A percentile compares a stretch with the other conserved stretches of the same genome.
These are phyloP conservation scores for Thuidium tamariscinum DNA, from an alignment of 225 moss, liverwort and hornwort genomes.

Conservation along the genomic window DNA sequence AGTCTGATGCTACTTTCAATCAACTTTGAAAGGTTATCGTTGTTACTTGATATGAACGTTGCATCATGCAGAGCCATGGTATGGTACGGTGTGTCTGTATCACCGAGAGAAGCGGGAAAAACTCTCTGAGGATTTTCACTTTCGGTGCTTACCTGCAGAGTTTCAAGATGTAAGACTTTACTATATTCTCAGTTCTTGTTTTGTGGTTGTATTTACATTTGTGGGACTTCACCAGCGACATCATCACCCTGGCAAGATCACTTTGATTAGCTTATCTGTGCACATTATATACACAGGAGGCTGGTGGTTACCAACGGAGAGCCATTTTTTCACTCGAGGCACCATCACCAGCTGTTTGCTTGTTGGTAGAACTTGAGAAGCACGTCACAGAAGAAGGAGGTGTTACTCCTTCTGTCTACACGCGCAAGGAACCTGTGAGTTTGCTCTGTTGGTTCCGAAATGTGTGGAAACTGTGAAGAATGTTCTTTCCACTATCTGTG, in stretches of 20 bases:
- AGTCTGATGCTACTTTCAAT: not conserved
- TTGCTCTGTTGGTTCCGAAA: not conserved
- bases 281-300: conserved; percentile 22
- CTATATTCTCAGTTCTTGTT: not conserved
- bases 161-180: conserved; percentile 76
- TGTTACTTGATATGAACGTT: not conserved
- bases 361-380: conserved; percentile 95
- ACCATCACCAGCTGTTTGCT: conserved; percentile 80
- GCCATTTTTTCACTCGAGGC: conserved; percentile 85
- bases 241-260: not conserved
- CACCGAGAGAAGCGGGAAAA: conserved; percentile 96
- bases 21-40: not conserved
- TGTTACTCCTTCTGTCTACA: conserved; percentile 97
- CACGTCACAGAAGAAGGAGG: conserved; percentile 99
- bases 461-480: not conserved
- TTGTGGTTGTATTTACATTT: not conserved
- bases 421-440: conserved; percentile 99
- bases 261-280: conserved; percentile 2
- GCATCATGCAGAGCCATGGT: conserved; percentile 72
- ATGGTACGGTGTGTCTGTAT: conserved; percentile 91
- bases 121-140: conserved; percentile 96
- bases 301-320: conserved; percentile 51
- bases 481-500: not conserved
- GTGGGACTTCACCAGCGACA: not conserved
- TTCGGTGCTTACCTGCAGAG: conserved; percentile 82